phyloP scores from a whole-genome alignment of 2,329 filamentous ascomycete genomes.

The Apiospora arundinis region DNA sequence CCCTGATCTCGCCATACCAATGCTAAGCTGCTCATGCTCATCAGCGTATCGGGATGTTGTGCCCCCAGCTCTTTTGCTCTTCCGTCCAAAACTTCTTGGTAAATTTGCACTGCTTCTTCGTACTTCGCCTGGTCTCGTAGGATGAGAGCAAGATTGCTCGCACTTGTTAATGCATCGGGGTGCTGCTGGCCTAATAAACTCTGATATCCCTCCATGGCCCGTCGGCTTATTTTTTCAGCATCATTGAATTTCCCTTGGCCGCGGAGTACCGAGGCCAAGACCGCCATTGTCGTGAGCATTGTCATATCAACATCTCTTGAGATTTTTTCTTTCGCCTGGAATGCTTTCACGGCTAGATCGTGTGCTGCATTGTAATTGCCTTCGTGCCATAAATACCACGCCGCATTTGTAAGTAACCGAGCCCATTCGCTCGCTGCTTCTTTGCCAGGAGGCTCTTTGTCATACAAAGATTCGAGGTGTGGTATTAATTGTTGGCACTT shows the following conservation, averaged over 20 bases:
- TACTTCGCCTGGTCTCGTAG: not conserved
- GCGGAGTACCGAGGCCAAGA: not conserved
- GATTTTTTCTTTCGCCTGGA: not conserved
- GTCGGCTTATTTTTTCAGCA: not conserved
- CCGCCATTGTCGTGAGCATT: not conserved
- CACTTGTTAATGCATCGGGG: constrained; percentile 19
- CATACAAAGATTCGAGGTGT: constrained; percentile 8
- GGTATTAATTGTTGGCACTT: constrained; percentile 4
- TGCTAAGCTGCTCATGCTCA: no score
- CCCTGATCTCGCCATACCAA: no score
- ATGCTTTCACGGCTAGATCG: constrained; percentile 9
- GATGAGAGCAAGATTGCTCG: constrained; percentile 20
- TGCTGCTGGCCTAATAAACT: not conserved
- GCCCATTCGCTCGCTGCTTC: not conserved
- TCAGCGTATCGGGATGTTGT: no score
- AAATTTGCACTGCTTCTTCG: no score
- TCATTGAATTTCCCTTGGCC: constrained; percentile 13
- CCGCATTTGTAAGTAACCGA: not conserved
- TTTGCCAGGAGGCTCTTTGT: constrained; percentile 1
- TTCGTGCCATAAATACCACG: not conserved
- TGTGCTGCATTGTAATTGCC: constrained; percentile 14
- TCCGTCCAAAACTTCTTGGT: no score
- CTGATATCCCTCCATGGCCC: not conserved
- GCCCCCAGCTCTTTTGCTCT: no score
- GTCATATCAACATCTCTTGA: not conserved